A percentile compares a stretch with the other conserved stretches of the same genome.
phyloP scores from a whole-genome alignment of 2,329 filamentous ascomycete species.

The Sporothrix brunneoviolacea region DNA sequence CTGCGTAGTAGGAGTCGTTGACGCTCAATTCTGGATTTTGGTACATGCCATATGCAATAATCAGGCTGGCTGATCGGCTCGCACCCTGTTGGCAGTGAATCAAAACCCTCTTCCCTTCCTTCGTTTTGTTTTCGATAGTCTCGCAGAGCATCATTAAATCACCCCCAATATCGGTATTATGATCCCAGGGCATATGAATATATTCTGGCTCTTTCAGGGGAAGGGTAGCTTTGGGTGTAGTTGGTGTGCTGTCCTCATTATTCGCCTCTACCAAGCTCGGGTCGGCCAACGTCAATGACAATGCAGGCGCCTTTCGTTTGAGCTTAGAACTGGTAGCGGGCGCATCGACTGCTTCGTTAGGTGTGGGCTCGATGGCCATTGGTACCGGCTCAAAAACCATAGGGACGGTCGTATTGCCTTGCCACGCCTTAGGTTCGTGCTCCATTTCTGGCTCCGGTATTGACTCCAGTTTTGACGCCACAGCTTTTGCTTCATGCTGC shows the following conservation, averaged over 20 bases:
- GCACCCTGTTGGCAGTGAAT: slow-evolving; percentile 84
- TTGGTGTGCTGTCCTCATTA: slow-evolving; percentile 40
- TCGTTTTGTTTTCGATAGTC: slow-evolving; percentile 64
- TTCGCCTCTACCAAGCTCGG: slow-evolving; percentile 23
- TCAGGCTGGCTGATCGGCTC: slow-evolving; percentile 75
- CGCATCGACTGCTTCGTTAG: background rate
- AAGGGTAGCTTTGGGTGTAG: slow-evolving; percentile 48
- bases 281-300: slow-evolving; percentile 9
- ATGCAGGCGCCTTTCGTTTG: slow-evolving; percentile 1
- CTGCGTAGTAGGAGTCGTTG: slow-evolving; percentile 75
- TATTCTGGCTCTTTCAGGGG: slow-evolving; percentile 60
- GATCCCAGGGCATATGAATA: slow-evolving; percentile 81
- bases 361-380: slow-evolving; percentile 47
- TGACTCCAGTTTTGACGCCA: slow-evolving; percentile 10
- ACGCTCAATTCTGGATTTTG: slow-evolving; percentile 69
- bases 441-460: slow-evolving; percentile 36
- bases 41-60: slow-evolving; percentile 80
- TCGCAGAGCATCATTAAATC: slow-evolving; percentile 71
- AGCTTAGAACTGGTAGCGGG: background rate
- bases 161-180: slow-evolving; percentile 77
- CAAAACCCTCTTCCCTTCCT: slow-evolving; percentile 69
- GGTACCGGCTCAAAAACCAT: slow-evolving; percentile 50
- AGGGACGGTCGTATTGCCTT: slow-evolving; percentile 21
- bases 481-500: slow-evolving; percentile 15
- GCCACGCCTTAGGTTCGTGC: background rate